phyloP scores from a whole-genome alignment of 192 early-diverging fungal species.

The Backusella liffmaniae region DNA sequence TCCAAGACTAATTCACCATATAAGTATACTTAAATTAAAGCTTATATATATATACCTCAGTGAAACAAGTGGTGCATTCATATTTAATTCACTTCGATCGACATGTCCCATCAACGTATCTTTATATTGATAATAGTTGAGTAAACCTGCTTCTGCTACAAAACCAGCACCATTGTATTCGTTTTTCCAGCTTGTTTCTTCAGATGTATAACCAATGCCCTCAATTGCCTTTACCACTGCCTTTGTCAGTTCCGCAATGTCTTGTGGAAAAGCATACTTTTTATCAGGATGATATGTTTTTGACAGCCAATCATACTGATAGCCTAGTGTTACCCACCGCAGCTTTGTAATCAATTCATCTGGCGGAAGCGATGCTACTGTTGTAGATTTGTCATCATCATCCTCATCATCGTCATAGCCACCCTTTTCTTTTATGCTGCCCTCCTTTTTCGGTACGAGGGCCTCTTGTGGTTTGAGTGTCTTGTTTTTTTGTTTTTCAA shows the following conservation, averaged over 20 bases:
- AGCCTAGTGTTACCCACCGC: conserved; percentile 76
- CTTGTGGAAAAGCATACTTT: conserved; percentile 65
- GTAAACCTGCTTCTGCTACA: conserved; percentile 83
- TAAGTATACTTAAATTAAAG: background rate
- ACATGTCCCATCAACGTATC: conserved; percentile 90
- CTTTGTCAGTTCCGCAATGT: conserved; percentile 57
- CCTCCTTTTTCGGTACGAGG: conserved; percentile 31
- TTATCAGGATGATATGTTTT: conserved; percentile 77
- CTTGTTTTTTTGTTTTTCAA: conserved; percentile 36
- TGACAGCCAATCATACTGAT: conserved; percentile 80
- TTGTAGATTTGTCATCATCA: conserved; percentile 32
- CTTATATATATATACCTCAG: conserved; percentile 46
- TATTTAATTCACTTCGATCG: conserved; percentile 86
- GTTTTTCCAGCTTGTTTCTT: conserved; percentile 39
- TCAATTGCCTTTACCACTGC: conserved; percentile 67
- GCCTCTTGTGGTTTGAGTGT: conserved; percentile 23
- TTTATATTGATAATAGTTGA: conserved; percentile 87
- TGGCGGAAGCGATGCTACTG: conserved; percentile 40
- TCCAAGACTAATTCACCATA: conserved; percentile 51
- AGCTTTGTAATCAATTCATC: conserved; percentile 47
- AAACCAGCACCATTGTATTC: conserved; percentile 57
- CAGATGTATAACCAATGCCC: conserved; percentile 30
- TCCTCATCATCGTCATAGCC: background rate
- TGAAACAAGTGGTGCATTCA: conserved; percentile 81
- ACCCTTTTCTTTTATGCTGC: background rate